phyloP scores from a whole-genome alignment of 345 rosid genomes.

The Ailanthus altissimus region DNA sequence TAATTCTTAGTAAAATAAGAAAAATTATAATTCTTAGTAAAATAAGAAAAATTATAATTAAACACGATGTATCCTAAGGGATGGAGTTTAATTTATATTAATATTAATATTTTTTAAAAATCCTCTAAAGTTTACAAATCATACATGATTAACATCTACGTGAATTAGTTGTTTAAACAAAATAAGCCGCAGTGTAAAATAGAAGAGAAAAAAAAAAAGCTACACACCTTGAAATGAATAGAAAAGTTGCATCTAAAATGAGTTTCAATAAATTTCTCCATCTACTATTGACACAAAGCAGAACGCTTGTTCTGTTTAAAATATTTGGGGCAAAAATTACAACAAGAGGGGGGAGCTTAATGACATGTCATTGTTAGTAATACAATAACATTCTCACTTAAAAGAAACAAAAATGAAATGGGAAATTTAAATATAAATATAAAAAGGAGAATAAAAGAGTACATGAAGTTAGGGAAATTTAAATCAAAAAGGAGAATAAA shows the following conservation, averaged over 20 bases:
- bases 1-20: too few species aligned
- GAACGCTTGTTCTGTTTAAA: constrained; percentile 24
- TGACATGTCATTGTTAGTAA: constrained; percentile 17
- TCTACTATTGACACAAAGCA: constrained; percentile 23
- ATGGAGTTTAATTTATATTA: too few species aligned
- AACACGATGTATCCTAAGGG: too few species aligned
- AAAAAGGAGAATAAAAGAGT: neutral
- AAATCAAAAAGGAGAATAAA: neutral
- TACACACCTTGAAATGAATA: neutral
- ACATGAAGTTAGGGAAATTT: neutral
- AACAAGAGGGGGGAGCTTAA: neutral
- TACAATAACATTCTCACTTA: constrained; percentile 33
- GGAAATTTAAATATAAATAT: neutral
- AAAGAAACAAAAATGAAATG: neutral
- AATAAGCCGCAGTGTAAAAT: neutral
- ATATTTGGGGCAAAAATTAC: constrained; percentile 24
- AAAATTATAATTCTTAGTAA: too few species aligned
- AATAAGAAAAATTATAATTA: too few species aligned
- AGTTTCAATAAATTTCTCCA: neutral
- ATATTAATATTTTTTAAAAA: too few species aligned
- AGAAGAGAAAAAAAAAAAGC: neutral
- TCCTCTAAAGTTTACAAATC: too few species aligned
- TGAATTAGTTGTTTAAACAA: neutral
- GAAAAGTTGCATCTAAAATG: neutral
- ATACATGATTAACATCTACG: neutral